Percentiles rank a stretch among this genome's conserved stretches.
Conservation (phyloP, 495 filamentous ascomycete genomes). For the Echria macrotheca region DNA sequence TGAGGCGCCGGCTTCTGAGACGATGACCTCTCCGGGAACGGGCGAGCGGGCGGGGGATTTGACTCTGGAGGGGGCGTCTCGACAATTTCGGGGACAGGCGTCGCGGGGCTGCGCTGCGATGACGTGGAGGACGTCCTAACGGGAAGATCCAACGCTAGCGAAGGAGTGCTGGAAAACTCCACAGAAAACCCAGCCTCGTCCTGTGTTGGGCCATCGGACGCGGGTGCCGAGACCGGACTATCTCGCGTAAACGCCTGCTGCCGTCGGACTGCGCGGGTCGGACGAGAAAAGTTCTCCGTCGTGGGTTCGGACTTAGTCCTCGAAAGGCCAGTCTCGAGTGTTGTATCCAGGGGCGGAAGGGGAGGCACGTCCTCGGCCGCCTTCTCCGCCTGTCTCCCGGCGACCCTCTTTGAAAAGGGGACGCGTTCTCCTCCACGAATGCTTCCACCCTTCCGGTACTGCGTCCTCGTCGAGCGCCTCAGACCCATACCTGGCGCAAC, state of each 20-base stretch:
- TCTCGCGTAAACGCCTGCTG: slow-evolving; percentile 40
- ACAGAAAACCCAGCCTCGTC: slow-evolving; percentile 11
- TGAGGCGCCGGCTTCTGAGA: slow-evolving; percentile 45
- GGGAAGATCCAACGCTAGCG: slow-evolving; percentile 20
- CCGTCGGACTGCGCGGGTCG: slow-evolving; percentile 40
- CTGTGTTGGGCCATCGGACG: slow-evolving; percentile 7
- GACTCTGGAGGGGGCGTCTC: slow-evolving; percentile 58
- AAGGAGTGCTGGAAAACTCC: slow-evolving; percentile 11
- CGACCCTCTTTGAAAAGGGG: slow-evolving; percentile 70
- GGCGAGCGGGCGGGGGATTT: slow-evolving; percentile 26
- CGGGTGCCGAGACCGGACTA: background rate
- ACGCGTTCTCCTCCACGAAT: slow-evolving; percentile 36
- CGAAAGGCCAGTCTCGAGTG: slow-evolving; percentile 51
- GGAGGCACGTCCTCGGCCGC: slow-evolving; percentile 50
- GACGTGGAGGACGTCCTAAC: slow-evolving; percentile 21
- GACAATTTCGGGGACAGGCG: slow-evolving; percentile 59
- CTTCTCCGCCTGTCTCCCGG: slow-evolving; percentile 47
- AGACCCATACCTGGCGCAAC: slow-evolving; percentile 70
- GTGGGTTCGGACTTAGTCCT: slow-evolving; percentile 75
- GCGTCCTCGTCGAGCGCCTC: slow-evolving; percentile 83
- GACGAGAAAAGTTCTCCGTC: slow-evolving; percentile 51
- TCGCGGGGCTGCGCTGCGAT: slow-evolving; percentile 14
- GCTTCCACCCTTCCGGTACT: slow-evolving; percentile 81
- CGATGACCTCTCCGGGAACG: slow-evolving; percentile 49
- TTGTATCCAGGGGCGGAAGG: slow-evolving; percentile 43